Conservation (phyloP, 306 rosid species). For the Quercus robur region DNA sequence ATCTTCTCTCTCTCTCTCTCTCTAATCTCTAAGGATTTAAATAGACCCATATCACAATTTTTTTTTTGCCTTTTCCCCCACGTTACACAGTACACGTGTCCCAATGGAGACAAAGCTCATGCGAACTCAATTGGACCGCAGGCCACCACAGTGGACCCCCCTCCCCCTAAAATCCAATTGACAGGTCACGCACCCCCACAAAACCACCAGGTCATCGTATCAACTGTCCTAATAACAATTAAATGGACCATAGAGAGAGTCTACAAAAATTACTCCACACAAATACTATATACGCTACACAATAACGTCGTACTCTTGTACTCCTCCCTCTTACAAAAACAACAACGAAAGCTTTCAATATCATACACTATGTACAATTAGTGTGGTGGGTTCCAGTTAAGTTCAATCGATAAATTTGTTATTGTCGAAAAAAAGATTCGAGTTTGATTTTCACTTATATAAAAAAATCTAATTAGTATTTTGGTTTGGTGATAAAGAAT, state of each 20-base stretch:
- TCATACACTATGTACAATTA: too few relatives aligned
- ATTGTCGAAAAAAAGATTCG: accelerated
- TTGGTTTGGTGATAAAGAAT: accelerated
- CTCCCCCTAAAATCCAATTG: background rate
- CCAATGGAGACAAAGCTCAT: background rate
- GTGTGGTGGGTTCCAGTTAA: accelerated
- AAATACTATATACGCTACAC: too few relatives aligned
- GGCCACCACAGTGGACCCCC: background rate
- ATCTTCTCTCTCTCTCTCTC: too few relatives aligned
- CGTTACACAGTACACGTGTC: background rate
- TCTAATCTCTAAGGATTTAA: too few relatives aligned
- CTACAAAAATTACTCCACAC: too few relatives aligned
- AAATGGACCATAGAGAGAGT: background rate
- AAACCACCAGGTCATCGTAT: constrained; percentile 24
- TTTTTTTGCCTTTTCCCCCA: too few relatives aligned
- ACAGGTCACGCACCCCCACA: constrained; percentile 14
- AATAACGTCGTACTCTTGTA: too few relatives aligned
- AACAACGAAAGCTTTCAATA: too few relatives aligned
- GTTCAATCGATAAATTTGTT: too few relatives aligned
- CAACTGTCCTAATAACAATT: constrained; percentile 19
- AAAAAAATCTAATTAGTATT: accelerated
- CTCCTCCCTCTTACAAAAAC: too few relatives aligned
- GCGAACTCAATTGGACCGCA: background rate
- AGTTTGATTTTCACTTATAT: accelerated
- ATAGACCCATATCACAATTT: too few relatives aligned